Conservation (phyloP, 345 rosid genomes). For the Excoecaria agallocha region DNA sequence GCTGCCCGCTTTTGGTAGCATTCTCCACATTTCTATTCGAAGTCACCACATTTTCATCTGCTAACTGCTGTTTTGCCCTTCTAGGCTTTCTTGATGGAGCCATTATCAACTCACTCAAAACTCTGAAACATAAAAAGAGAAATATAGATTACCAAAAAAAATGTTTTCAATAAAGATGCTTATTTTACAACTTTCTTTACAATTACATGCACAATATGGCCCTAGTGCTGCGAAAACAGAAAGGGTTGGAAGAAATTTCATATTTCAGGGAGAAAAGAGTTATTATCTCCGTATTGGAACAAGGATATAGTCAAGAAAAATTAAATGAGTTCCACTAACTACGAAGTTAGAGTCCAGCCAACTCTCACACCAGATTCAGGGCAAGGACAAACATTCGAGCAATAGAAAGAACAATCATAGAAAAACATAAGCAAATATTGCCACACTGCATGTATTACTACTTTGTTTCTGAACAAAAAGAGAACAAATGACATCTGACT, state of each 20-base stretch:
- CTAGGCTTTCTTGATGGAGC: constrained; percentile 64
- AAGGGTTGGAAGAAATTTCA: neutral
- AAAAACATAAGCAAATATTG: neutral
- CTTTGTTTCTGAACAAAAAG: neutral
- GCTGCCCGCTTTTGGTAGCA: constrained; percentile 44
- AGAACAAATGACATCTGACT: neutral
- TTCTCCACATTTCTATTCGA: constrained; percentile 49
- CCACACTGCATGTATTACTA: neutral
- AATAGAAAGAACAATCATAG: neutral
- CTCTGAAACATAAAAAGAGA: constrained; percentile 29
- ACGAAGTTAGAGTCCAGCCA: neutral
- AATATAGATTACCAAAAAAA: neutral
- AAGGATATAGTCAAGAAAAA: neutral
- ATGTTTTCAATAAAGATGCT: neutral
- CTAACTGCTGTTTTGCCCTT: constrained; percentile 46
- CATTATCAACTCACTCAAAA: constrained; percentile 43
- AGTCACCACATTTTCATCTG: constrained; percentile 42
- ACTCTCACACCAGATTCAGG: neutral
- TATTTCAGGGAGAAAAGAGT: neutral
- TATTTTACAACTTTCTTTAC: neutral
- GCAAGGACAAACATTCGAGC: neutral
- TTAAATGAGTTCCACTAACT: neutral
- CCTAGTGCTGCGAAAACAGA: neutral
- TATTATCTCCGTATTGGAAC: too few species aligned
- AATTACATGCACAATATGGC: neutral